Evolutionary conservation across 345 rosid species (phyloP), one percentile per base, ranked within the genome.

Genomic region (Tarenaya hassleriana): DNA sequence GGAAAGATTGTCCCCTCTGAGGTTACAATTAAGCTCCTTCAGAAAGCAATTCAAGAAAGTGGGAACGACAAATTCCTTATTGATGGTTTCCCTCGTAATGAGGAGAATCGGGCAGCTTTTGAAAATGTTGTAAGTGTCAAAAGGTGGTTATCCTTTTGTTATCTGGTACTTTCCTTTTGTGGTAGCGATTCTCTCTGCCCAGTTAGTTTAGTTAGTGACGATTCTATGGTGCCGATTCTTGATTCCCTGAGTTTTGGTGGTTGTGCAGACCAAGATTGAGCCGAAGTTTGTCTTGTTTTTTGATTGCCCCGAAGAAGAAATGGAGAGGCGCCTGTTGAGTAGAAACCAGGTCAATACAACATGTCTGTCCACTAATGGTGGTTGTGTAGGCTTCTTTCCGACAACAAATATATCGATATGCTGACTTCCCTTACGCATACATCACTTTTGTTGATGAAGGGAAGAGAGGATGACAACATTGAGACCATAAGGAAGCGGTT

Each of bases 21-120:
- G 77, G 84, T 86, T 17, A 90, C 97, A 34, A 69, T 90, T 56
- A 78, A 80, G 80, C 97, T 86, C 68, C 74, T 89, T 35, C 80
- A 81, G 60, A 77, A 76, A 53, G 94, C 86, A 19, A 86, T 83
- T 52, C 71, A 64, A 60, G 77, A 70, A 45, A 72, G 59, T 18
- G 75, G 74, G 12, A 86, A 83, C 42, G 75, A 81, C 59, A 89
- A 75, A 44, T 83, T 83, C 53, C 75, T 89, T 47, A 81, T 86
- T 52, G 95, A 86, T 73, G 97, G 90, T 10, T 89, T 89, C 68
- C 97, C 95, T 68, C 79, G 95, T 8, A 77, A 89, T 60, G 97
- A 89, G 75, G 90, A 83, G 63, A 89, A 86, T 69, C 84, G 86
- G 34, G 79, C 81, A 7, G 88, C 94, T 27, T 89, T 86, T 72